Conservation (phyloP, 257 asterid species). For the Ajuga chamaepitys region DNA sequence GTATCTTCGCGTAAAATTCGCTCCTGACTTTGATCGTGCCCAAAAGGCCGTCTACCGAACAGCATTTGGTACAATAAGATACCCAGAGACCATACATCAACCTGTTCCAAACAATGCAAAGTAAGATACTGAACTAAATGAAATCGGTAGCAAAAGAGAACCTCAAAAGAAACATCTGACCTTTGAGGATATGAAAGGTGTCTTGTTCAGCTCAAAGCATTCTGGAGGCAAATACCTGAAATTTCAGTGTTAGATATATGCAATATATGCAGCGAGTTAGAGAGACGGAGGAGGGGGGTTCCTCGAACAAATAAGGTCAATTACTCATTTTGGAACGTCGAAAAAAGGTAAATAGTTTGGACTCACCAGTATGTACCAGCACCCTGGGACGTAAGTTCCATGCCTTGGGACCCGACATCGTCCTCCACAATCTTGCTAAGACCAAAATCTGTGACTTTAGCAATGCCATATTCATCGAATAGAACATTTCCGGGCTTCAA, state of each 20-base stretch:
- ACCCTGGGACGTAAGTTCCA: constrained; percentile 99
- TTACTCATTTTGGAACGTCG: too few species aligned
- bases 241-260: constrained; percentile 11
- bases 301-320: too few species aligned
- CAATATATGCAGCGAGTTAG: background rate
- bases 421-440: constrained; percentile 99
- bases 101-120: constrained; percentile 41
- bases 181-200: constrained; percentile 96
- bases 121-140: background rate
- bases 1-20: constrained; percentile 96
- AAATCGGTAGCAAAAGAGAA: background rate
- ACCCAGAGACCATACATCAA: constrained; percentile 99
- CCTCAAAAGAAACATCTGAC: constrained; percentile 33
- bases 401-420: constrained; percentile 97
- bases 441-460: constrained; percentile 97
- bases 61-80: constrained; percentile 91
- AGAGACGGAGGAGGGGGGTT: background rate
- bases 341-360: background rate
- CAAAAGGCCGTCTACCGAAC: constrained; percentile 92
- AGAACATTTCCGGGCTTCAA: constrained; percentile 98
- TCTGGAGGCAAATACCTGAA: constrained; percentile 98
- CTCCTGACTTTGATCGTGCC: constrained; percentile 95
- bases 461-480: constrained; percentile 80
- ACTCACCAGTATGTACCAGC: constrained; percentile 99
- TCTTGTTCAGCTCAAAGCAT: constrained; percentile 95